Base-by-base conservation (phyloP, 345 rosid species). In the Murraya koenigii region DNA sequence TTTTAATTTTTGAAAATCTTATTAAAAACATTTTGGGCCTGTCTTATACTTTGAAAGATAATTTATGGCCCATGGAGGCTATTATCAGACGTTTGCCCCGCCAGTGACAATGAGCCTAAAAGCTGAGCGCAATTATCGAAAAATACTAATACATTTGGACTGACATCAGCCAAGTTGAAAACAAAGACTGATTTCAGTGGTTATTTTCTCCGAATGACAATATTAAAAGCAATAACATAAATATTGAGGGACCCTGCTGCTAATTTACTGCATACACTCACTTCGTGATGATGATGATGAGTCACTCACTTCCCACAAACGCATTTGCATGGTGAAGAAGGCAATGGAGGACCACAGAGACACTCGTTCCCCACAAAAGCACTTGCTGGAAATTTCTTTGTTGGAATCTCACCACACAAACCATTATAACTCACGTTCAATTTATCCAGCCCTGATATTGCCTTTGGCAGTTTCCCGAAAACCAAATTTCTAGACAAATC, bases 321-420 rank as follows among this genome's bases (percentile, higher is more conserved):
- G 26, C 69, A 65, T 4, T 86, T 86, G 85, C 93, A 90, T 11
- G 88, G 80, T 32, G 86, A 30, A 32, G 89, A 84, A 33, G 84
- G 38, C 55, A 90, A 77, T 8, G 92, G 94, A 75, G 89, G 33
- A 15, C 94, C 90, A 35, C 94, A 90, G 28, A 90, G 82, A 76
- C 94, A 90, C 28, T 81, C 79, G 49, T 89, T 89, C 1, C 90
- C 89, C 49, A 66, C 77, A 54, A 88, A 90, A 20, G 88, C 80
- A 33, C 84, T 78, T 3, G 86, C 91, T n/a, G 90, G 80, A 20
- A 92, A 92, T 75, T 84, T 89, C 1, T 82, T 79, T 10, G 81
- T 62, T 32, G 97, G 97, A 69, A 93, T 79, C 86, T 86, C 74
- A 61, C 97, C 94, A 22, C 97, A 91, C 2, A 93, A 88, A 78